These are phyloP conservation scores for Punica granatum DNA, from an alignment of 345 rosid genomes.

Conservation along the genomic window DNA sequence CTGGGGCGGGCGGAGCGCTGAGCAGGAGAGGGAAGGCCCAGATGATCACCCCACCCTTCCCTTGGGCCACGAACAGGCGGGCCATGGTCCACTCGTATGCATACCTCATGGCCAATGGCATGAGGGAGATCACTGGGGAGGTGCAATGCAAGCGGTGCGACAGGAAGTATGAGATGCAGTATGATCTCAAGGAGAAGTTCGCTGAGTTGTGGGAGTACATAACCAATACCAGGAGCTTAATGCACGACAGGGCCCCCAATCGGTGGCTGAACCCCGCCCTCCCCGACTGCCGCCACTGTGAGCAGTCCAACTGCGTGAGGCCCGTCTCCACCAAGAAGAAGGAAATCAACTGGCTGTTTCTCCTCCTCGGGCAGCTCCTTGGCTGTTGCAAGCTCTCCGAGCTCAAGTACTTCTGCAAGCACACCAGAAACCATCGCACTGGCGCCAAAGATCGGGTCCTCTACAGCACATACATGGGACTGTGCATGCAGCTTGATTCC, in stretches of 20 bases:
- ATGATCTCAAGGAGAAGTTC: constrained; percentile 46
- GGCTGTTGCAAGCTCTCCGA: constrained; percentile 67
- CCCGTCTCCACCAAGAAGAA: constrained; percentile 49
- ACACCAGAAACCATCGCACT: constrained; percentile 60
- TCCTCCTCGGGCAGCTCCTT: constrained; percentile 63
- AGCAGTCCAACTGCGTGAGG: constrained; percentile 42
- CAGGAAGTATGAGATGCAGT: constrained; percentile 31
- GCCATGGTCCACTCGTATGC: constrained; percentile 40
- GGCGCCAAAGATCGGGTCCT: constrained; percentile 84
- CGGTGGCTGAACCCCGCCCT: constrained; percentile 47
- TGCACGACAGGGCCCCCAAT: constrained; percentile 66
- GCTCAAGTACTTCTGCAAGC: constrained; percentile 84
- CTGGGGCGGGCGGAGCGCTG: not conserved
- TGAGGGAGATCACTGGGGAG: constrained; percentile 30
- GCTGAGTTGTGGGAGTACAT: constrained; percentile 30
- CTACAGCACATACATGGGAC: constrained; percentile 47
- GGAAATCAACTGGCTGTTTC: constrained; percentile 74
- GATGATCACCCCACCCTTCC: constrained; percentile 37
- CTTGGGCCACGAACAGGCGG: constrained; percentile 56
- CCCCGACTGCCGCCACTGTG: constrained; percentile 39
- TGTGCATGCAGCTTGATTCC: constrained; percentile 72
- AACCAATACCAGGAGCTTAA: constrained; percentile 11
- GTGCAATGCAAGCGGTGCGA: constrained; percentile 74
- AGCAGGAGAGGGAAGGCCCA: constrained; percentile 21
- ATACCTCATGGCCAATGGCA: constrained; percentile 26